Evolutionary conservation across 176 grass and related monocot species (phyloP).

Genomic region (Cymbopogon citratus): DNA sequence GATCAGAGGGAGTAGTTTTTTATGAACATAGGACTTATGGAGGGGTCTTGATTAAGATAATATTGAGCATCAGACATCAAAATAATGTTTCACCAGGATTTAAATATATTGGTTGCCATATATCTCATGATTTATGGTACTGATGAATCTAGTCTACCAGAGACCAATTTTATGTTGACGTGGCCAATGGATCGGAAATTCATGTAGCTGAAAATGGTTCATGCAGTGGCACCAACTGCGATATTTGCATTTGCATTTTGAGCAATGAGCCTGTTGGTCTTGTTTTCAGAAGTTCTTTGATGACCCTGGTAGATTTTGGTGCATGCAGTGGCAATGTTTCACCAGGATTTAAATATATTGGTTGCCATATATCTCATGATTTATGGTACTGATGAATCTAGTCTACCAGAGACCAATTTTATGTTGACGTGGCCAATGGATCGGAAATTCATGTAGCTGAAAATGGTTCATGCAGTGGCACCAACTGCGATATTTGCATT

Average conservation of each 20-base stretch:
- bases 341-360: not conserved
- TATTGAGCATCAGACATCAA: not conserved
- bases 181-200: not conserved
- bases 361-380: not conserved
- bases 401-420: not conserved
- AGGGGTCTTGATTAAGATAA: not conserved
- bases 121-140: not conserved
- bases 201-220: not conserved
- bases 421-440: not conserved
- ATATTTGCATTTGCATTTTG: too few relatives aligned
- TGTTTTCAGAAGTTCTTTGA: too few relatives aligned
- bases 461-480: not conserved
- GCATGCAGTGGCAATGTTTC: too few relatives aligned
- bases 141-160: not conserved
- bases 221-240: not conserved
- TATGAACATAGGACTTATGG: not conserved
- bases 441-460: not conserved
- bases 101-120: not conserved
- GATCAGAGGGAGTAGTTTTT: not conserved
- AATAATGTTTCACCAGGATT: not conserved
- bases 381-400: not conserved
- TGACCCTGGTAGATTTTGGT: too few relatives aligned
- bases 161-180: not conserved
- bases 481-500: not conserved
- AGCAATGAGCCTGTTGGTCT: too few relatives aligned